Percentiles rank a stretch among this genome's conserved stretches.
These are phyloP conservation scores for Neurospora sp. DNA, from an alignment of 2,329 filamentous ascomycete species.

Conservation along the genomic window DNA sequence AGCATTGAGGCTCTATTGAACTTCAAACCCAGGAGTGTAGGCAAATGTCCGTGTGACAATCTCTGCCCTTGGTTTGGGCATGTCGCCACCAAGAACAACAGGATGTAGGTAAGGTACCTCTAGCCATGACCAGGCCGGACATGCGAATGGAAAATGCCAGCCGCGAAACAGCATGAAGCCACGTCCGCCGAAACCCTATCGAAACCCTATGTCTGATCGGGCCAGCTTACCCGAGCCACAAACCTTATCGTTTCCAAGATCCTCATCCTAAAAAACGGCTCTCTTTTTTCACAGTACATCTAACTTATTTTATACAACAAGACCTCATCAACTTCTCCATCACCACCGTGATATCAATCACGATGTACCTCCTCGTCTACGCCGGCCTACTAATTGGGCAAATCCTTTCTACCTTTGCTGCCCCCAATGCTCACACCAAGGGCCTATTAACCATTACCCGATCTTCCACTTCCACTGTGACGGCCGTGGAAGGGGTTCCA, in stretches of 20 bases:
- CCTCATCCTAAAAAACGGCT: not conserved
- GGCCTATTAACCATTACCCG: not conserved
- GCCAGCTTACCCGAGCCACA: not conserved
- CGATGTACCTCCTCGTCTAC: not conserved
- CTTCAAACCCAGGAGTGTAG: too few species aligned
- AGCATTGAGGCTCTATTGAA: too few species aligned
- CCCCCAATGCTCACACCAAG: not conserved
- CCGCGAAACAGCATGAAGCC: not conserved
- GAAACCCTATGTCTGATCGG: not conserved
- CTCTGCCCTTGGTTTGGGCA: not conserved
- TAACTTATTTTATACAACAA: not conserved
- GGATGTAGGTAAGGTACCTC: not conserved
- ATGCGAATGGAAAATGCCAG: not conserved
- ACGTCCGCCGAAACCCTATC: not conserved
- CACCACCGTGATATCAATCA: not conserved
- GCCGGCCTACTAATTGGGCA: not conserved
- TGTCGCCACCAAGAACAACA: not conserved
- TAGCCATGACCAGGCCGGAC: not conserved
- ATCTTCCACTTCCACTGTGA: not conserved
- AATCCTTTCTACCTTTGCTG: not conserved
- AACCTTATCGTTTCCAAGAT: not conserved
- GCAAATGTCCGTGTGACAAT: too few species aligned
- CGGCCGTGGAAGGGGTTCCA: too few species aligned
- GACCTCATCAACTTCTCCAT: not conserved
- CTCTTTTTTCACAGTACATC: not conserved